Conservation (phyloP, 139 green algal genomes). For the Chlamydomonas sp. region DNA sequence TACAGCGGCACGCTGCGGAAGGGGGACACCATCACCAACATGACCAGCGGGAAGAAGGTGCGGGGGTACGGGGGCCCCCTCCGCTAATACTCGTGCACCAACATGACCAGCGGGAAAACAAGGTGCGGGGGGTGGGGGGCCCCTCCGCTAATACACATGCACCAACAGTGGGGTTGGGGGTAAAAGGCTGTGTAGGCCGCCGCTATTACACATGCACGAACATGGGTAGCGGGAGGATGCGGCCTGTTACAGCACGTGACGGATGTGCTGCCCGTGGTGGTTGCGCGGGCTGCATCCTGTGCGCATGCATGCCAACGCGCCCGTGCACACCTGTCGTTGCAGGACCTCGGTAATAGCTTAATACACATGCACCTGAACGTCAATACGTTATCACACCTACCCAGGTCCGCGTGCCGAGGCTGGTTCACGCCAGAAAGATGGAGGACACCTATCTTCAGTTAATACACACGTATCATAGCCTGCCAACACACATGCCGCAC, state of each 20-base stretch:
- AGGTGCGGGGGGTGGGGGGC: neutral
- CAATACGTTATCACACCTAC: neutral
- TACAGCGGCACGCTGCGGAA: conserved; percentile 92
- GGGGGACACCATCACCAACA: conserved; percentile 87
- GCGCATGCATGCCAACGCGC: conserved; percentile 90
- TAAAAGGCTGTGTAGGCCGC: neutral
- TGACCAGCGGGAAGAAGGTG: conserved; percentile 75
- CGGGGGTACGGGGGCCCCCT: neutral
- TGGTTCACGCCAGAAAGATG: conserved; percentile 92
- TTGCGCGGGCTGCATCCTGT: conserved; percentile 89
- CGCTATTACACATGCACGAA: too few relatives aligned
- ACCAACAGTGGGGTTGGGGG: neutral
- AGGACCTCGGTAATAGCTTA: conserved; percentile 73
- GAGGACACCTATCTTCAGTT: conserved; percentile 83
- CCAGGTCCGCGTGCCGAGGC: conserved; percentile 82
- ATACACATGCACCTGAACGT: too few relatives aligned
- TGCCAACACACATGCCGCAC: neutral
- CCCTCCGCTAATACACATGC: too few relatives aligned
- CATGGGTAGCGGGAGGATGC: too few relatives aligned
- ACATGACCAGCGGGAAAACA: neutral
- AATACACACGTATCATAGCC: too few relatives aligned
- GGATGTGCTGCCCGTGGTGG: neutral
- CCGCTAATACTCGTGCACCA: neutral
- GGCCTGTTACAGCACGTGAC: too few relatives aligned
- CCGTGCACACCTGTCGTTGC: conserved; percentile 79